Percentiles rank a stretch among this genome's conserved stretches.
These are phyloP conservation scores for Singerocomus inundabilis DNA, from an alignment of 1,284 basidiomycete genomes.

Conservation along the genomic window DNA sequence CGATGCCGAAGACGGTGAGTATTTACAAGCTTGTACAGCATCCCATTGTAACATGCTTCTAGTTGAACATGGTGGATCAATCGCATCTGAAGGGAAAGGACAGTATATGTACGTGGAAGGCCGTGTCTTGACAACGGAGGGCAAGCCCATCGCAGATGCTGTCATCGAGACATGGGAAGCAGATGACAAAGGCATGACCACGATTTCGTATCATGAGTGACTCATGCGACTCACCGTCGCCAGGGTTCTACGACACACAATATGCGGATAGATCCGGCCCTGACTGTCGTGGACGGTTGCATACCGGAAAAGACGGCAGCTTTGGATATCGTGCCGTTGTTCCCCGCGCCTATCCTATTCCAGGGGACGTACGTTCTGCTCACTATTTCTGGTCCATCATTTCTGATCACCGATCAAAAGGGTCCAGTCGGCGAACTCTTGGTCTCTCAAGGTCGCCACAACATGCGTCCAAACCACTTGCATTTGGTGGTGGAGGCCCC, in stretches of 20 bases:
- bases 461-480: conserved; percentile 77
- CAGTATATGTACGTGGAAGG: conserved; percentile 82
- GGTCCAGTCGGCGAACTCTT: conserved; percentile 75
- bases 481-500: conserved; percentile 71
- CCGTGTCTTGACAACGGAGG: conserved; percentile 59
- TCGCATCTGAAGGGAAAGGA: conserved; percentile 81
- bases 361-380: conserved; percentile 56
- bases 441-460: conserved; percentile 61
- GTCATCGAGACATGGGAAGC: conserved; percentile 86
- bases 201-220: not conserved
- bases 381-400: not conserved
- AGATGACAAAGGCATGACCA: conserved; percentile 57
- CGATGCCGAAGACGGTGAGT: conserved; percentile 71
- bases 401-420: conserved; percentile 30
- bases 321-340: conserved; percentile 77
- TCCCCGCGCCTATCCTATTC: conserved; percentile 79
- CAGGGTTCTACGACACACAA: conserved; percentile 62
- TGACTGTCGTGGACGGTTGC: conserved; percentile 77
- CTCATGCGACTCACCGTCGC: not conserved
- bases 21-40: not conserved
- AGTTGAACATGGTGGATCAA: conserved; percentile 62
- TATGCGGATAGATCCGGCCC: conserved; percentile 58
- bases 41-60: not conserved
- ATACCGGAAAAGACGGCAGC: conserved; percentile 59
- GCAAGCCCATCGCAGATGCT: conserved; percentile 65